A percentile compares a stretch with the other conserved stretches of the same genome.
Conservation (phyloP, 140 eudicot genomes). For the Artemisia princeps region DNA sequence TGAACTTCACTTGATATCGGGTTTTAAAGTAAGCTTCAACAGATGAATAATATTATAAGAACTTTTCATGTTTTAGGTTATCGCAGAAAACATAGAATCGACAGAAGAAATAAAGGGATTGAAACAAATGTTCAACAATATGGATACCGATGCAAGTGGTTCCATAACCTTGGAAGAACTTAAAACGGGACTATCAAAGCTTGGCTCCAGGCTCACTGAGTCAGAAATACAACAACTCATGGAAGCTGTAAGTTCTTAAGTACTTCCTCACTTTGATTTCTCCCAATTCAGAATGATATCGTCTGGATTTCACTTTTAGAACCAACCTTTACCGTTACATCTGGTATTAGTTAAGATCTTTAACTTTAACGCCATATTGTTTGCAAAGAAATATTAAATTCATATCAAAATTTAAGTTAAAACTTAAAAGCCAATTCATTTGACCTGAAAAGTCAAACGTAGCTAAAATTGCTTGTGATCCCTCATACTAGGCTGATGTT, state of each 20-base stretch:
- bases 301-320: not conserved
- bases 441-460: conserved; percentile 14
- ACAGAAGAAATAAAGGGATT: conserved; percentile 82
- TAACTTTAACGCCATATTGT: not conserved
- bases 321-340: not conserved
- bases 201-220: conserved; percentile 70
- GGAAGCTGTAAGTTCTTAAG: conserved; percentile 69
- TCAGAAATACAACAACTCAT: conserved; percentile 65
- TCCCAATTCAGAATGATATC: not conserved
- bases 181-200: conserved; percentile 61
- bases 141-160: conserved; percentile 86
- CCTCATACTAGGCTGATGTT: conserved; percentile 57
- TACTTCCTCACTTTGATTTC: conserved; percentile 10
- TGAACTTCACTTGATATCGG: not conserved
- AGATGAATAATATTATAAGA: not conserved
- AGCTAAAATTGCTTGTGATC: conserved; percentile 4
- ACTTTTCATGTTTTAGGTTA: conserved; percentile 41
- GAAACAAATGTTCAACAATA: conserved; percentile 79
- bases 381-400: not conserved
- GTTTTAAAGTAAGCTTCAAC: not conserved
- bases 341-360: not conserved
- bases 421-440: not conserved
- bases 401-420: not conserved
- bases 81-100: conserved; percentile 67
- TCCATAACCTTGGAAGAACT: conserved; percentile 83